Evolutionary conservation across 768 basidiomycete species (phyloP).

Genomic region (Chiua virens): DNA sequence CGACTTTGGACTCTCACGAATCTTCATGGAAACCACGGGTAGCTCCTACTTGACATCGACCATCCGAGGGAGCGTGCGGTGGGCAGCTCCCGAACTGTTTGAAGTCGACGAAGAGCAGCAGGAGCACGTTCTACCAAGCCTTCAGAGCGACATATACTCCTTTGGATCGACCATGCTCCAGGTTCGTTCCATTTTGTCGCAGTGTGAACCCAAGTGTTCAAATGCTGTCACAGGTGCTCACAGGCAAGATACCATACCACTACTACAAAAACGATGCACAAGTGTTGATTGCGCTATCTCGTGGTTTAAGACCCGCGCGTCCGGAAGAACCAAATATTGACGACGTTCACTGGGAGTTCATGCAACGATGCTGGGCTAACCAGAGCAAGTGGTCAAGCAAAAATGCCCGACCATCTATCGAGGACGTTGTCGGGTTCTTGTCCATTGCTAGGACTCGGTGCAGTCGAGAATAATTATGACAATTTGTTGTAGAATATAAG

Average conservation of each 20-base stretch:
- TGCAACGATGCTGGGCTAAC: slow-evolving; percentile 28
- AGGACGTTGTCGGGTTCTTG: slow-evolving; percentile 22
- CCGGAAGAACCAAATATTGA: neutral
- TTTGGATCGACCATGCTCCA: slow-evolving; percentile 36
- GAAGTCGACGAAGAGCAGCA: slow-evolving; percentile 22
- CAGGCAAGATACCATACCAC: slow-evolving; percentile 22
- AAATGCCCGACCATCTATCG: slow-evolving; percentile 8
- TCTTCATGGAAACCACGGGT: slow-evolving; percentile 25
- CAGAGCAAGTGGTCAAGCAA: slow-evolving; percentile 2
- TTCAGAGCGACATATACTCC: slow-evolving; percentile 43
- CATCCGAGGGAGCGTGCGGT: slow-evolving; percentile 47
- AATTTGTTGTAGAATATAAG: neutral
- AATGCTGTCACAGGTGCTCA: slow-evolving; percentile 25
- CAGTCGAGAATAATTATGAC: neutral
- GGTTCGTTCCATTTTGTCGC: slow-evolving; percentile 11
- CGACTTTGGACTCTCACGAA: slow-evolving; percentile 38
- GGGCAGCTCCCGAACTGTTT: slow-evolving; percentile 47
- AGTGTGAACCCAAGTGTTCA: neutral
- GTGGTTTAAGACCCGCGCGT: slow-evolving; percentile 11
- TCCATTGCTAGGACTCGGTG: neutral
- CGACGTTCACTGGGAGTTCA: slow-evolving; percentile 17
- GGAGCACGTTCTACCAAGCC: slow-evolving; percentile 8
- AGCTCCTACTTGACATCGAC: slow-evolving; percentile 28
- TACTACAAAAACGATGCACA: slow-evolving; percentile 24
- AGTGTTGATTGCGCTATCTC: slow-evolving; percentile 20